Evolutionary conservation across 2,329 filamentous ascomycete genomes (phyloP).

Genomic region (Geosmithia flava): DNA sequence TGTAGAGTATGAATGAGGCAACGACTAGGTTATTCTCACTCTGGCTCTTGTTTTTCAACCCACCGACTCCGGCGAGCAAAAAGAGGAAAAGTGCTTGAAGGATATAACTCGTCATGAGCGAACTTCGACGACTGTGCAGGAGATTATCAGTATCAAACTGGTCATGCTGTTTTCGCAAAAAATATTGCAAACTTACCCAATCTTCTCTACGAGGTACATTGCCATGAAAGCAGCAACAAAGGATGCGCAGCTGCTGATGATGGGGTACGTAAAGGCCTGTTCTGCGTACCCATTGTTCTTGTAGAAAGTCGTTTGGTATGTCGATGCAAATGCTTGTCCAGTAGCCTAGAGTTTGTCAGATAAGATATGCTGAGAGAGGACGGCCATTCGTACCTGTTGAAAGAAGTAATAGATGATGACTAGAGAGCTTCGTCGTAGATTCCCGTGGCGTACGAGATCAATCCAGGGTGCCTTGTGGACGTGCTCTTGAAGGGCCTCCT

Average conservation of each 20-base stretch:
- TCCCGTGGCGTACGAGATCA: background rate
- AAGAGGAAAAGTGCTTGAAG: slow-evolving; percentile 2
- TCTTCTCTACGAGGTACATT: slow-evolving; percentile 5
- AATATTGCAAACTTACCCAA: slow-evolving; percentile 3
- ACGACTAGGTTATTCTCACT: background rate
- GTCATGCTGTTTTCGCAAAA: background rate
- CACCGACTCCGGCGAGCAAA: background rate
- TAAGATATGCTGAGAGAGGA: background rate
- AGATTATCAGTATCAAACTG: background rate
- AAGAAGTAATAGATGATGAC: slow-evolving; percentile 3
- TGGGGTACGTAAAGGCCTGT: slow-evolving; percentile 5
- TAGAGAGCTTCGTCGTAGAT: slow-evolving; percentile 1
- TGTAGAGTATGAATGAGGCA: background rate
- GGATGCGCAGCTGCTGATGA: slow-evolving; percentile 4
- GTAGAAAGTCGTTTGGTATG: slow-evolving; percentile 9
- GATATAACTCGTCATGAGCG: background rate
- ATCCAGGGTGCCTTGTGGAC: background rate
- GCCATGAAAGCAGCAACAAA: slow-evolving; percentile 2
- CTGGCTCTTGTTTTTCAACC: background rate
- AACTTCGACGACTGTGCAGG: background rate
- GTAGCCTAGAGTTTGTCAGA: slow-evolving; percentile 5
- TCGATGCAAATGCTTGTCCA: slow-evolving; percentile 8
- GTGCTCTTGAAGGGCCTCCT: background rate
- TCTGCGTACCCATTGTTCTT: slow-evolving; percentile 6
- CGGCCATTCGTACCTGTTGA: slow-evolving; percentile 3